These are phyloP conservation scores for Sporothrix phasma DNA, from an alignment of 2,329 filamentous ascomycete species.

Conservation along the genomic window DNA sequence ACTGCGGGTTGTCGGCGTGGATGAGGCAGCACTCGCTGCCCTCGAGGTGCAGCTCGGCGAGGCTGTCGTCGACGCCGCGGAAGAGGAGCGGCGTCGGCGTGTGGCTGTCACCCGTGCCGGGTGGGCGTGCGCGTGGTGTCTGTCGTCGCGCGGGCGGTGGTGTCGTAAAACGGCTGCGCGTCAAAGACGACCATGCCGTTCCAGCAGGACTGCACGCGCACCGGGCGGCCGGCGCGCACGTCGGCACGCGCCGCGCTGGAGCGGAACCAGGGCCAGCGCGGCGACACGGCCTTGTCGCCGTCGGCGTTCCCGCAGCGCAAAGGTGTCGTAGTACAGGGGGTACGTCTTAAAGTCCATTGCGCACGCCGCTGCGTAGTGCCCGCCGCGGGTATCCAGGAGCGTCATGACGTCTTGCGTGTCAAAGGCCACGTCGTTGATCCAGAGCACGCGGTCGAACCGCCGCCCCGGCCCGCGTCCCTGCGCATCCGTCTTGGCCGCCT, in stretches of 20 bases:
- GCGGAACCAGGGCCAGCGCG: constrained; percentile 52
- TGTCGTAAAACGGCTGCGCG: constrained; percentile 37
- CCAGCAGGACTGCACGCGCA: constrained; percentile 57
- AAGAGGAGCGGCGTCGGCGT: constrained; percentile 39
- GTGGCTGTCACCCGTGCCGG: constrained; percentile 17
- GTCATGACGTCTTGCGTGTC: constrained; percentile 40
- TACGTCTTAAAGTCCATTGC: constrained; percentile 47
- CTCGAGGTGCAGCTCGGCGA: constrained; percentile 56
- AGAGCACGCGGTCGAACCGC: constrained; percentile 46
- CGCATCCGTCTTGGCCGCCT: constrained; percentile 26
- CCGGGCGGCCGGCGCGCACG: constrained; percentile 39
- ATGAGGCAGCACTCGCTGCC: constrained; percentile 73
- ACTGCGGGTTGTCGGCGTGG: constrained; percentile 58
- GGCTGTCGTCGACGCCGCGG: constrained; percentile 51
- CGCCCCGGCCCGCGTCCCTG: constrained; percentile 26
- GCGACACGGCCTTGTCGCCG: constrained; percentile 42
- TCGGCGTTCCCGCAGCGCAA: constrained; percentile 46
- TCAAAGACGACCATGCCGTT: constrained; percentile 48
- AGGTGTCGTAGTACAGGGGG: constrained; percentile 50
- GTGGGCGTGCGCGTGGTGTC: no score
- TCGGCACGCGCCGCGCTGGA: constrained; percentile 33
- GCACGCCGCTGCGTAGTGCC: constrained; percentile 50
- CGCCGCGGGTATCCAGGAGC: constrained; percentile 43
- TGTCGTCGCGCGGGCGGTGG: background rate
- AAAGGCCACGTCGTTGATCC: constrained; percentile 53